Evolutionary conservation across 345 rosid species (phyloP).

Genomic region (Xanthoceras sorbifolium): DNA sequence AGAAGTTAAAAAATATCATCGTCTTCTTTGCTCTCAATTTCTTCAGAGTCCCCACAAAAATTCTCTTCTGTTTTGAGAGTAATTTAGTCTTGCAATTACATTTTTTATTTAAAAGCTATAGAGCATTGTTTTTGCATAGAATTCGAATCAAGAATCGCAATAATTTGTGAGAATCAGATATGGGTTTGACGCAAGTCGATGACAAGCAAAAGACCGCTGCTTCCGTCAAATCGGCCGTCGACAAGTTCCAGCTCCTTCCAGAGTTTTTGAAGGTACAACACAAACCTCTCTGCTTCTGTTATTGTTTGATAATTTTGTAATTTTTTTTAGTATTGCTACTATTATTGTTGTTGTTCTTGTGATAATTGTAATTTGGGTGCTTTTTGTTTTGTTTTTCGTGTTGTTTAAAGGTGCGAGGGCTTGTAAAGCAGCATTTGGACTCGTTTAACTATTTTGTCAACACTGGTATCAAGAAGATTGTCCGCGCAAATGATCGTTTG

Average conservation of each 20-base stretch:
- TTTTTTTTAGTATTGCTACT: background rate
- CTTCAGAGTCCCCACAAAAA: no score
- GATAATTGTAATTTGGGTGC: background rate
- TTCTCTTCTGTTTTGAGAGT: no score
- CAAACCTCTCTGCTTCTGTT: background rate
- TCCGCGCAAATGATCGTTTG: slow-evolving; percentile 69
- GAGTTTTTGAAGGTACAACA: slow-evolving; percentile 63
- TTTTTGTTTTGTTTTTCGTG: background rate
- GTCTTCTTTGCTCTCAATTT: no score
- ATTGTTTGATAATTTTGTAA: background rate
- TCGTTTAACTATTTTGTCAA: slow-evolving; percentile 83
- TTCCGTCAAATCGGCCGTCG: slow-evolving; percentile 53
- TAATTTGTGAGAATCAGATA: background rate
- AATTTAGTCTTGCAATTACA: no score
- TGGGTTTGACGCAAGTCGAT: slow-evolving; percentile 1
- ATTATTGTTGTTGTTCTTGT: background rate
- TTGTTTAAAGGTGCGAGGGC: slow-evolving; percentile 66
- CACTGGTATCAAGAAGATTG: slow-evolving; percentile 80
- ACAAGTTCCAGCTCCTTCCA: slow-evolving; percentile 65
- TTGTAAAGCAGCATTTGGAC: slow-evolving; percentile 93
- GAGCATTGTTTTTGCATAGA: no score
- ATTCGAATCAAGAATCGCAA: no score
- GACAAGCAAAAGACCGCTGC: slow-evolving; percentile 50
- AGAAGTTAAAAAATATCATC: no score
- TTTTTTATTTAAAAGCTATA: no score